phyloP scores from a whole-genome alignment of 257 asterid species.

The Petrea volubilis region DNA sequence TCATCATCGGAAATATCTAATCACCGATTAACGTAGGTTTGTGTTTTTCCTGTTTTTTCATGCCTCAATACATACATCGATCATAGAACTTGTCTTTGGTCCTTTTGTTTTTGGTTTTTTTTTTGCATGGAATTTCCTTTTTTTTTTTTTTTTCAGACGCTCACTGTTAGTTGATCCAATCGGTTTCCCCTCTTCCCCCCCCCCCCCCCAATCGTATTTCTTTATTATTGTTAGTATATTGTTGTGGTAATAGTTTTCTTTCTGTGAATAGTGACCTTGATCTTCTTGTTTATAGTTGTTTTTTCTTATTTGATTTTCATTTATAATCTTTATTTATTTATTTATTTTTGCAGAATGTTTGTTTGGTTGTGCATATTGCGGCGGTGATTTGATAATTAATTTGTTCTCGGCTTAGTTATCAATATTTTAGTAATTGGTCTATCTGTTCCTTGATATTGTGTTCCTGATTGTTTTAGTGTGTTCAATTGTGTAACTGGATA shows the following conservation, averaged over 20 bases:
- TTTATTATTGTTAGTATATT: not conserved
- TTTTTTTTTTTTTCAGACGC: not conserved
- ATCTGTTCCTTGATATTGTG: not conserved
- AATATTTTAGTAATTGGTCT: not conserved
- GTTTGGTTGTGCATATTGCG: not conserved
- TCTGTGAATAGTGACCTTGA: not conserved
- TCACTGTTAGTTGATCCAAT: not conserved
- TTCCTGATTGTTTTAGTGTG: not conserved
- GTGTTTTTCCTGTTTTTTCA: not conserved
- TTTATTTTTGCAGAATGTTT: not conserved
- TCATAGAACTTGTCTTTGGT: not conserved
- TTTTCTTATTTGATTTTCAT: not conserved
- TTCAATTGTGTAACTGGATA: not conserved
- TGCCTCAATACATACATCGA: not conserved
- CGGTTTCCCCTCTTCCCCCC: no score
- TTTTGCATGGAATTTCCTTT: not conserved
- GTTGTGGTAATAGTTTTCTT: not conserved
- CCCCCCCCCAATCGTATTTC: no score
- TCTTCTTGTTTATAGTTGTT: not conserved
- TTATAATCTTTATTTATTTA: not conserved
- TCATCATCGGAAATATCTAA: constrained; percentile 6
- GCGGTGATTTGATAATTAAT: not conserved
- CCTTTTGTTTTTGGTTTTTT: not conserved
- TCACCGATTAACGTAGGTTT: constrained; percentile 16
- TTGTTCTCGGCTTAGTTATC: not conserved